These are phyloP conservation scores for Ophiocordyceps australis DNA, from an alignment of 2,329 filamentous ascomycete species.

Conservation along the genomic window DNA sequence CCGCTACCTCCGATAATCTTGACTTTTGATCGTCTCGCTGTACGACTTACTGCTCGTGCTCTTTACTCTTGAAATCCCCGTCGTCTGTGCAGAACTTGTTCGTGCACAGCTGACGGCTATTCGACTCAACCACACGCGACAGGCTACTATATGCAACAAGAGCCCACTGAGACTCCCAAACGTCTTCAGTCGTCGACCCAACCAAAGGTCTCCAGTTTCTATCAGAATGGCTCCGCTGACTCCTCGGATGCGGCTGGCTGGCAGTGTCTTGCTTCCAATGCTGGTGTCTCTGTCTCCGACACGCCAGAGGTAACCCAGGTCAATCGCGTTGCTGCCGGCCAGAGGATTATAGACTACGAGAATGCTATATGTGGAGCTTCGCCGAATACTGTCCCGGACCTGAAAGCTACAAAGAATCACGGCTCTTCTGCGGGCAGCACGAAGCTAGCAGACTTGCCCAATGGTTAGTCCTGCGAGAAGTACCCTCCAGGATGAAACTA, in stretches of 20 bases:
- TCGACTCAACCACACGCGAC: constrained; percentile 14
- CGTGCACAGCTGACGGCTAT: constrained; percentile 28
- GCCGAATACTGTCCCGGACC: constrained; percentile 28
- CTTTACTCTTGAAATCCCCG: not conserved
- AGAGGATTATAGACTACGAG: constrained; percentile 42
- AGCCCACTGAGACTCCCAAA: constrained; percentile 28
- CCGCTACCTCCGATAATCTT: too few species aligned
- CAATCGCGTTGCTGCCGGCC: constrained; percentile 22
- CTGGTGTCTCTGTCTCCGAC: constrained; percentile 29
- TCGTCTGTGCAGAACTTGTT: constrained; percentile 31
- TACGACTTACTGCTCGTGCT: too few species aligned
- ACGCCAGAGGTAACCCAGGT: constrained; percentile 9
- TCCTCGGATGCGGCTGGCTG: constrained; percentile 9
- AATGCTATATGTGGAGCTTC: constrained; percentile 31
- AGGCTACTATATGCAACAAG: constrained; percentile 51
- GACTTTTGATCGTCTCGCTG: too few species aligned
- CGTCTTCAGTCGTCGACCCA: constrained; percentile 18
- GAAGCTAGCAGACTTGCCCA: constrained; percentile 48
- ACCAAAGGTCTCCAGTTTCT: constrained; percentile 12
- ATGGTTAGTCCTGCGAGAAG: constrained; percentile 47
- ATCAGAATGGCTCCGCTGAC: constrained; percentile 40
- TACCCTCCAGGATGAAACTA: too few species aligned
- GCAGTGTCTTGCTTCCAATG: constrained; percentile 18
- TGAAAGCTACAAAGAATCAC: constrained; percentile 34
- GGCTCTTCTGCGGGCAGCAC: constrained; percentile 19